These are phyloP conservation scores for Porcisia deanei DNA, from an alignment of 208 protist genomes.

Conservation along the genomic window DNA sequence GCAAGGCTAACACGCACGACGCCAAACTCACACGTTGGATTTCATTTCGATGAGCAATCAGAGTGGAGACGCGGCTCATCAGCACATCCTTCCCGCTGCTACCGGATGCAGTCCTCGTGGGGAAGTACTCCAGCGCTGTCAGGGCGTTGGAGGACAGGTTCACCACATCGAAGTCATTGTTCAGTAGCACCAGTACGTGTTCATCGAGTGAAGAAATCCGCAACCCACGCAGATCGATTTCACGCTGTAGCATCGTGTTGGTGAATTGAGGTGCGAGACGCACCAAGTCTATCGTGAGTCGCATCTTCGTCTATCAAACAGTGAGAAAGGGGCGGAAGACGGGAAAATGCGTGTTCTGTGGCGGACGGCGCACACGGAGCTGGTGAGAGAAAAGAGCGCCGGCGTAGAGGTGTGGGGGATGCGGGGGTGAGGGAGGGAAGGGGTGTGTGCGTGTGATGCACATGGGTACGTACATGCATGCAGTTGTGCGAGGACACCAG, in stretches of 20 bases:
- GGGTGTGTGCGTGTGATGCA: background rate
- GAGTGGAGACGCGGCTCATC: slow-evolving; percentile 67
- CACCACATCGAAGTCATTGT: slow-evolving; percentile 86
- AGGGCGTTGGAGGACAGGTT: slow-evolving; percentile 84
- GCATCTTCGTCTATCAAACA: slow-evolving; percentile 40
- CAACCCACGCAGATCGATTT: slow-evolving; percentile 85
- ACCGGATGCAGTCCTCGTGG: slow-evolving; percentile 10
- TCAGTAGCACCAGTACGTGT: slow-evolving; percentile 55
- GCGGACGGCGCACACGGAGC: background rate
- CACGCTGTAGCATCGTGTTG: slow-evolving; percentile 79
- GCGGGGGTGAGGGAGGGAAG: background rate
- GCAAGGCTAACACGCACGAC: slow-evolving; percentile 70
- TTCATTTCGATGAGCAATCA: slow-evolving; percentile 82
- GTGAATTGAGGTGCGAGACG: slow-evolving; percentile 85
- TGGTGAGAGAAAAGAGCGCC: slow-evolving; percentile 14
- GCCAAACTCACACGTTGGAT: slow-evolving; percentile 77
- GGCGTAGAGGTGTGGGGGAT: background rate
- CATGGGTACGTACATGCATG: background rate
- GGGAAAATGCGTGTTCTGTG: background rate
- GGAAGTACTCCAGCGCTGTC: slow-evolving; percentile 81
- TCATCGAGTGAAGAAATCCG: slow-evolving; percentile 81
- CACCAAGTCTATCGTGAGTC: slow-evolving; percentile 73
- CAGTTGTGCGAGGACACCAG: slow-evolving; percentile 1
- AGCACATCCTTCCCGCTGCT: slow-evolving; percentile 14
- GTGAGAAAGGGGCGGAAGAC: background rate